phyloP scores from a whole-genome alignment of 345 rosid species.

The Noccaea bulbosa region DNA sequence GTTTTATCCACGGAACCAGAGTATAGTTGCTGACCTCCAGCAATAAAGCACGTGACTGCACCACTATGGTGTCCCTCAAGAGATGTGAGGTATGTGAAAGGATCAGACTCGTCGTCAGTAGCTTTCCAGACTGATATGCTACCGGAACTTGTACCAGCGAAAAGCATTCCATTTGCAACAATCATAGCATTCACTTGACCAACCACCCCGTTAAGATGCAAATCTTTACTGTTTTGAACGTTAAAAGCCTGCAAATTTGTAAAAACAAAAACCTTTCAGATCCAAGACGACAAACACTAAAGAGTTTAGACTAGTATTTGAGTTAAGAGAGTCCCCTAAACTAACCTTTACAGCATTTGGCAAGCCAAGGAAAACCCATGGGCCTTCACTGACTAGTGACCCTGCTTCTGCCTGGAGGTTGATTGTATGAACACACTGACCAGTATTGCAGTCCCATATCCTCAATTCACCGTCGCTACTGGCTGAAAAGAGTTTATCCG shows the following conservation, averaged over 20 bases:
- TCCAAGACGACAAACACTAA: neutral
- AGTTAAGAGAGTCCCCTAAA: neutral
- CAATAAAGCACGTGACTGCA: conserved; percentile 47
- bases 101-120: conserved; percentile 41
- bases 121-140: conserved; percentile 56
- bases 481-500: conserved; percentile 62
- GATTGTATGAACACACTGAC: conserved; percentile 44
- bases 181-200: conserved; percentile 59
- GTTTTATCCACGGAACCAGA: conserved; percentile 56
- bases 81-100: conserved; percentile 45
- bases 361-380: conserved; percentile 69
- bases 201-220: conserved; percentile 46
- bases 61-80: conserved; percentile 47
- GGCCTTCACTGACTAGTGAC: conserved; percentile 56
- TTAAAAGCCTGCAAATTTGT: conserved; percentile 55
- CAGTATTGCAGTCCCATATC: conserved; percentile 64
- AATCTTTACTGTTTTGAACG: conserved; percentile 43
- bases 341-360: conserved; percentile 59
- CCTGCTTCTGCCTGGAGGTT: conserved; percentile 56
- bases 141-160: conserved; percentile 67
- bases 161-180: conserved; percentile 50
- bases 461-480: conserved; percentile 54
- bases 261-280: conserved; percentile 1
- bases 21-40: conserved; percentile 46
- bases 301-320: neutral